These are phyloP conservation scores for Tuber melanosporum DNA, from an alignment of 495 filamentous ascomycete species.

Conservation along the genomic window DNA sequence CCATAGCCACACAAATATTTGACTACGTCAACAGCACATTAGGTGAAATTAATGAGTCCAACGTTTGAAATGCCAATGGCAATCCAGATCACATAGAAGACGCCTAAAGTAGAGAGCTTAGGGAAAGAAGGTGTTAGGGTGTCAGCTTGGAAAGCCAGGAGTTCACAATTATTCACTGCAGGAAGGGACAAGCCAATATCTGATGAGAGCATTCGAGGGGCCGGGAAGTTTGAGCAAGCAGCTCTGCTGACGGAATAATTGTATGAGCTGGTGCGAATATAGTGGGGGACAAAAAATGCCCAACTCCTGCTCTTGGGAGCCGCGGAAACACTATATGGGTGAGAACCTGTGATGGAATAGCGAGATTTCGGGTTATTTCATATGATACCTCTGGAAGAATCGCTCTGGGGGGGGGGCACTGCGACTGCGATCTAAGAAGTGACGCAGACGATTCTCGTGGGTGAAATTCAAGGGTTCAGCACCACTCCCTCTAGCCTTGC, in stretches of 20 bases:
- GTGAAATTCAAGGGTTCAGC: conserved; percentile 50
- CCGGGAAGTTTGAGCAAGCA: conserved; percentile 61
- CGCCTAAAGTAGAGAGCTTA: conserved; percentile 50
- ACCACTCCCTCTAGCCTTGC: background rate
- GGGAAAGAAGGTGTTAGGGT: conserved; percentile 45
- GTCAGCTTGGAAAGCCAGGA: conserved; percentile 63
- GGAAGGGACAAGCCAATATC: conserved; percentile 53
- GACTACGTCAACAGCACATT: conserved; percentile 58
- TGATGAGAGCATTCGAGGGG: conserved; percentile 48
- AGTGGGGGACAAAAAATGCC: conserved; percentile 55
- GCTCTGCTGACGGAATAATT: conserved; percentile 69
- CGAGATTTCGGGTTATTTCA: conserved; percentile 4
- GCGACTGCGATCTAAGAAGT: conserved; percentile 55
- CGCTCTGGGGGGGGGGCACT: conserved; percentile 47
- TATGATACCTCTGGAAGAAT: conserved; percentile 46
- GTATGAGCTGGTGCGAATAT: conserved; percentile 55
- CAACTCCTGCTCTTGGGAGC: conserved; percentile 61
- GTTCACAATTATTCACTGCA: conserved; percentile 58
- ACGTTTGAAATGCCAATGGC: conserved; percentile 56
- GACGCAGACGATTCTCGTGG: conserved; percentile 59
- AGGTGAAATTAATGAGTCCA: conserved; percentile 56
- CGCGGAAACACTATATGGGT: conserved; percentile 46
- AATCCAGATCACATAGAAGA: conserved; percentile 70
- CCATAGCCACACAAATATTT: conserved; percentile 57
- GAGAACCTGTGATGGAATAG: background rate